A percentile compares a stretch with the other conserved stretches of the same genome.
Evolutionary conservation across 108 stramenopile species (phyloP).

Genomic region (Parmales sp.): DNA sequence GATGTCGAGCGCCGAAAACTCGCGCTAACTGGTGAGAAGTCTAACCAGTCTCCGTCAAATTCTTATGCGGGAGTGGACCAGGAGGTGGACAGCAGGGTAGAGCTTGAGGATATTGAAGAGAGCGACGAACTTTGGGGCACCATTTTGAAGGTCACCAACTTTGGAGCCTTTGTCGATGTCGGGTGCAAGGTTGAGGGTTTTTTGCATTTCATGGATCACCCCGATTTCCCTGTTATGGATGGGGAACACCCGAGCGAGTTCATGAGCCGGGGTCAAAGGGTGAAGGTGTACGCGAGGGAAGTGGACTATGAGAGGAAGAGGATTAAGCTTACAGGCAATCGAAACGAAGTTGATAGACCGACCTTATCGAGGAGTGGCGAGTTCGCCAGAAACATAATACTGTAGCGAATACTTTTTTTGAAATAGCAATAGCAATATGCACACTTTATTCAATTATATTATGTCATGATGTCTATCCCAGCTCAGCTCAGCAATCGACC

Average conservation of each 20-base stretch:
- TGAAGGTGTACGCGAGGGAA: conserved; percentile 71
- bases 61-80: conserved; percentile 36
- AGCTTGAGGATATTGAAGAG: conserved; percentile 58
- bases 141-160: conserved; percentile 73
- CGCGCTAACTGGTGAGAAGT: no score
- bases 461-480: no score
- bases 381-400: no score
- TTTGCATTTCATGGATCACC: conserved; percentile 87
- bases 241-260: conserved; percentile 48
- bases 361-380: no score
- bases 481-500: no score
- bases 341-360: no score
- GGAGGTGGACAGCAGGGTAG: conserved; percentile 42
- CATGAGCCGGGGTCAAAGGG: conserved; percentile 59
- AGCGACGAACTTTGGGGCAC: conserved; percentile 86
- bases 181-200: conserved; percentile 79
- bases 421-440: no score
- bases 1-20: conserved; percentile 58
- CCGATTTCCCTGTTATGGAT: conserved; percentile 45
- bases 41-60: conserved; percentile 57
- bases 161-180: conserved; percentile 77
- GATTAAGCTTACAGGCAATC: conserved; percentile 60
- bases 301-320: conserved; percentile 52
- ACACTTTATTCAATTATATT: no score
- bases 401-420: no score